Percentiles rank a stretch among this genome's conserved stretches.
Evolutionary conservation across 441 rosid species (phyloP).

Genomic region (Arabidopsis lyrata): DNA sequence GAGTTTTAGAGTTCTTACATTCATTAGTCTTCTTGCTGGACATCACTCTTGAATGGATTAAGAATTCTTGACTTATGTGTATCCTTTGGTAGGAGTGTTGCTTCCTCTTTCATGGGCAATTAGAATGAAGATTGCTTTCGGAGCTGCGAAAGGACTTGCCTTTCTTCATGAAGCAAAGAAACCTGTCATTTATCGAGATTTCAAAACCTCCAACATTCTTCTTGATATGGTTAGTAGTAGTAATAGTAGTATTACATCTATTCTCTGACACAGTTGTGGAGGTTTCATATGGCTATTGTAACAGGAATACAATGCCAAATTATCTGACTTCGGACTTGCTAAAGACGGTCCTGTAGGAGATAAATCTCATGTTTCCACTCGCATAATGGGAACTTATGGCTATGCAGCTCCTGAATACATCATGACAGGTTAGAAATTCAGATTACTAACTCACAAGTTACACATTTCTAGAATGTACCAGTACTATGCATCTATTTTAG

Average conservation of each 20-base stretch:
- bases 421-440: slow-evolving; percentile 60
- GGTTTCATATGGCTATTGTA: slow-evolving; percentile 27
- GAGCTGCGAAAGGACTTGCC: slow-evolving; percentile 84
- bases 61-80: slow-evolving; percentile 17
- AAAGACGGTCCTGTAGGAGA: slow-evolving; percentile 84
- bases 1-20: slow-evolving; percentile 42
- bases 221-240: slow-evolving; percentile 54
- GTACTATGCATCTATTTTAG: neutral
- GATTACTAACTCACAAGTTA: neutral
- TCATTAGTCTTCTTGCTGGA: slow-evolving; percentile 11
- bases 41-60: slow-evolving; percentile 8
- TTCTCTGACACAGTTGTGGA: slow-evolving; percentile 23
- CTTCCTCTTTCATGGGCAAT: slow-evolving; percentile 74
- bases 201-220: slow-evolving; percentile 76
- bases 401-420: slow-evolving; percentile 84
- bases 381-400: slow-evolving; percentile 87
- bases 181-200: slow-evolving; percentile 79
- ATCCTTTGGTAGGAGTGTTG: slow-evolving; percentile 57
- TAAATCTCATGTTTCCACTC: slow-evolving; percentile 77
- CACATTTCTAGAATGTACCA: neutral
- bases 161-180: slow-evolving; percentile 78
- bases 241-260: neutral
- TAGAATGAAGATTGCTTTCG: slow-evolving; percentile 75
- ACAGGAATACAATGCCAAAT: slow-evolving; percentile 76
- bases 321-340: slow-evolving; percentile 78